Evolutionary conservation across 306 rosid species (phyloP), one percentile per base, ranked within the genome.

Genomic region (Prunus kanzakura): DNA sequence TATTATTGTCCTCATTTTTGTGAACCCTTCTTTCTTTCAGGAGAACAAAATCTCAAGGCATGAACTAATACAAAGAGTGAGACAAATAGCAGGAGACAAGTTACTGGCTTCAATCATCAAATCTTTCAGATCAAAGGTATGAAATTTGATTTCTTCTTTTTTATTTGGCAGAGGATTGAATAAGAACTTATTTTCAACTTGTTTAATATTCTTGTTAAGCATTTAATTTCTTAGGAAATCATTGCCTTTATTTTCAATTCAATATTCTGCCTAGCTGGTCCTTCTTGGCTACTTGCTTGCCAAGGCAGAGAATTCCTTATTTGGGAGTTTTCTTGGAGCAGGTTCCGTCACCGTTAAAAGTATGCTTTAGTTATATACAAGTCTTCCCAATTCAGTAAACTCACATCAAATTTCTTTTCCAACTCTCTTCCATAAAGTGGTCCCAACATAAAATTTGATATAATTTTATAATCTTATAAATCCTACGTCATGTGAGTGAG

Each of bases 21-120:
- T 45, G n/a, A 52, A 25, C 23, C 69, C 54, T 63, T 63, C 58
- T 11, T 30, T 14, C 72, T 66, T 77, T 16, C 82, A 95, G 99
- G 97, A 87, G 15, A 81, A 67, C 58, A 88, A 77, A 81, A 83
- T 92, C 9, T 75, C 96, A 0, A 84, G 98, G 78, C 71, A 60
- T 20, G 91, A 90, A 68, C 52, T 95, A 68, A 78, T 89, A 46
- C 87, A 78, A 58, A 85, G 83, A 64, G 85, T 95, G 58, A 88
- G 97, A 79, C 69, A 25, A 75, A 79, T 89, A 62, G 97, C 90
- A 2, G 96, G 99, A 35, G 99, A 95, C 83, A 69, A 86, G 64
- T 52, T 92, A 76, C 74, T 95, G 88, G 62, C 70, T 78, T 20
- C 83, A 18, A 84, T 85, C 27, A 88, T 92, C 76, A 92, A 86